Evolutionary conservation across 2,329 filamentous ascomycete species (phyloP).

Genomic region (Cladosporium sp.): DNA sequence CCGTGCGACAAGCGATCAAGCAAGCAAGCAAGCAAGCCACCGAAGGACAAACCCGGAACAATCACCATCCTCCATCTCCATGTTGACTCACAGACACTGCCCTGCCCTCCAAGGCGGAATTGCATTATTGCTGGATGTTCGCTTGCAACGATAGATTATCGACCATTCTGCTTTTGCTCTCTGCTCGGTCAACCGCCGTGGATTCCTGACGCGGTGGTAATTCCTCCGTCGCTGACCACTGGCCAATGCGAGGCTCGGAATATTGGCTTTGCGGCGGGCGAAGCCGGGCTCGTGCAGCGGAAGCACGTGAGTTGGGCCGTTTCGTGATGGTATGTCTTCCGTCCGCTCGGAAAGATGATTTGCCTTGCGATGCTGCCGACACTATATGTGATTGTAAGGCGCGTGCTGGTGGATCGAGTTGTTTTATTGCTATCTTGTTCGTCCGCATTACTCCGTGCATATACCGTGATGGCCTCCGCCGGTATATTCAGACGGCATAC

Average conservation of each 20-base stretch:
- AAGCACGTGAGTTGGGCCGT: not conserved
- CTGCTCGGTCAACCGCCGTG: not conserved
- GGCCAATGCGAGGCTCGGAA: not conserved
- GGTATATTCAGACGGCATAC: not conserved
- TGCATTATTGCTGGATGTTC: not conserved
- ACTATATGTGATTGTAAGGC: not conserved
- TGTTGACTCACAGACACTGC: not conserved
- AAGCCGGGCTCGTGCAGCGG: not conserved
- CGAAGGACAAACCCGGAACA: not conserved
- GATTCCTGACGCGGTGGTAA: not conserved
- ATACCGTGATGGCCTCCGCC: not conserved
- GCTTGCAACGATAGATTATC: not conserved
- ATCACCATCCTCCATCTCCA: not conserved
- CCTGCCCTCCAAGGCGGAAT: not conserved
- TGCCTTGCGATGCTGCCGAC: not conserved
- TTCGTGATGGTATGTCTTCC: not conserved
- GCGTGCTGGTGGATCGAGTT: not conserved
- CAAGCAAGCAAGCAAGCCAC: not conserved
- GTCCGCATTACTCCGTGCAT: not conserved
- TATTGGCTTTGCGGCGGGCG: not conserved
- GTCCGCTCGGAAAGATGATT: not conserved
- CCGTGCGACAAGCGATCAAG: not conserved
- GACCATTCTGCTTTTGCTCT: not conserved
- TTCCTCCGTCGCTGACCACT: not conserved
- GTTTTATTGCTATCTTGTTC: not conserved